Evolutionary conservation across 345 rosid genomes (phyloP), one percentile per base, ranked within the genome.

Genomic region (Trapa incisa): DNA sequence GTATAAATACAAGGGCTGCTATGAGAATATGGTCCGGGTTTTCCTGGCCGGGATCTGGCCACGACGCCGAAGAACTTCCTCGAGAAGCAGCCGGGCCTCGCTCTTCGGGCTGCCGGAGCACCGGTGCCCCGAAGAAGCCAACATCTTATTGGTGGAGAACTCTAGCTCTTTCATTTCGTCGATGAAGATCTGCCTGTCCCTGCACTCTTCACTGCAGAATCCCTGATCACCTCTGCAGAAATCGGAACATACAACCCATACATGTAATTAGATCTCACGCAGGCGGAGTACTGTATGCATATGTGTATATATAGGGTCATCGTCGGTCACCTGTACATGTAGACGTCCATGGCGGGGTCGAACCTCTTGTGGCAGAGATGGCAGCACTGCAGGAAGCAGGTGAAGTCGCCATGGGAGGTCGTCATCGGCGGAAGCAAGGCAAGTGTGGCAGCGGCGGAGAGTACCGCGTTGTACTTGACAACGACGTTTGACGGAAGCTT

Each of bases 211-310:
- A 71, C 95, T 87, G 77, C 96, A 92, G 66, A 84, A 92, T 6
- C 96, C 98, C 78, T 75, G 77, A 71, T 92, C 96, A 39, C 96
- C 94, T 74, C 94, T 91, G 83, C 74, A 32, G 32, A 54, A 22
- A 54, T 54, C 10, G 29, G 22, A 54, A 6, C 60, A n/a, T 3
- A 0, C 29, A 41, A 41, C 43, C 43, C 43, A 2, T 3, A 3
- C 29, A 22, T 22, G 29, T 22, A 22, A 22, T 22, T 22, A 22
- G 53, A 47, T 15, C 53, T 47, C 53, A 47, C 53, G 53, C 16
- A 15, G 14, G 16, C 14, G 16, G 14, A 22, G 29, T 22, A 22
- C 29, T 22, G 29, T 22, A 3, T 39, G 33, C 11, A 5, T 13
- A 38, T 64, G 12, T 9, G 48, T 14, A 38, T 7, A n/a, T 14